Conservation (phyloP, 2,329 filamentous ascomycete species). For the Colletotrichum brevisporum region DNA sequence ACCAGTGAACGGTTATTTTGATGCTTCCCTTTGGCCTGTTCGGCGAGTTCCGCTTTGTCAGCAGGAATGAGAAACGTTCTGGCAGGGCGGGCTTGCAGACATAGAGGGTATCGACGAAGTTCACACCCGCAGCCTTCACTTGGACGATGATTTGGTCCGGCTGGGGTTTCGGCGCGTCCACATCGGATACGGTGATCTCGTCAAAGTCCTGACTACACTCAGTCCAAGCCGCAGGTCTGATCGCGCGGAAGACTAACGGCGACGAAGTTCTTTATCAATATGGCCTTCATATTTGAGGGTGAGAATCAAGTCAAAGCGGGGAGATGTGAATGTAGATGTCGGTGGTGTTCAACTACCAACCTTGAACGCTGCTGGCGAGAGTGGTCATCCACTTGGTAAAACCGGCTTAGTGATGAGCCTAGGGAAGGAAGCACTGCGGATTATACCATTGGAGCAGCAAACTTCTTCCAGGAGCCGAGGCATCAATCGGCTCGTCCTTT, state of each 20-base stretch:
- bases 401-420: background rate
- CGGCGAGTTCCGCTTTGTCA: background rate
- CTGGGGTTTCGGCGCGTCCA: constrained; percentile 42
- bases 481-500: constrained; percentile 3
- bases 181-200: constrained; percentile 45
- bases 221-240: background rate
- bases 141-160: constrained; percentile 46
- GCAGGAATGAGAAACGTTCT: background rate
- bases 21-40: constrained; percentile 66
- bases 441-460: no score
- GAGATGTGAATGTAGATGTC: background rate
- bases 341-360: no score
- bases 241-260: constrained; percentile 29
- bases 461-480: constrained; percentile 6
- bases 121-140: constrained; percentile 69
- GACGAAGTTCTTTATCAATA: constrained; percentile 48
- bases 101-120: constrained; percentile 74
- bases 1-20: constrained; percentile 72
- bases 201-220: constrained; percentile 39
- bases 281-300: constrained; percentile 45
- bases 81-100: constrained; percentile 42
- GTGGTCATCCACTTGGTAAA: background rate
- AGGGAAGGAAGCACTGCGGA: background rate
- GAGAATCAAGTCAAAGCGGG: no score
- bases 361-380: no score